Conservation (phyloP, 148 eudicot genomes). For the Rhododendron molle region DNA sequence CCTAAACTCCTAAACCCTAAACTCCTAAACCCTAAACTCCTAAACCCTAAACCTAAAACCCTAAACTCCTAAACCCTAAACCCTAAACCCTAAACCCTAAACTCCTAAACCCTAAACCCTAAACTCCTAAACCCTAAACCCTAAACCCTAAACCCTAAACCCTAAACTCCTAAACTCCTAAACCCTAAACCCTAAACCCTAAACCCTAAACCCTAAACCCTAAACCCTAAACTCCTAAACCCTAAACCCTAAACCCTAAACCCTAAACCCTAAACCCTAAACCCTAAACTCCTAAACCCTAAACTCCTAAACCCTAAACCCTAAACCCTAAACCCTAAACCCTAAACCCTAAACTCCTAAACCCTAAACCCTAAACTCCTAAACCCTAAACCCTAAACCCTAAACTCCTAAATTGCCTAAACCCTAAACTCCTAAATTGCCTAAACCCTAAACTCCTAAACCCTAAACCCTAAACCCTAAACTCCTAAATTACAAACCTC, state of each 20-base stretch:
- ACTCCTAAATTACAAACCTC: background rate
- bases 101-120: background rate
- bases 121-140: background rate
- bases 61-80: background rate
- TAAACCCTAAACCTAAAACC: background rate
- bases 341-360: background rate
- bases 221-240: background rate
- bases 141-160: background rate
- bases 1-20: background rate
- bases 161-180: background rate
- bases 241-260: no score
- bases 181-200: background rate
- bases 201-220: background rate
- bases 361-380: background rate
- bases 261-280: background rate
- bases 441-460: no score
- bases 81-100: background rate
- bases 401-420: no score
- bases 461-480: background rate
- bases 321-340: background rate
- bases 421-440: no score
- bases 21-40: background rate
- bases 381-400: background rate
- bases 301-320: no score
- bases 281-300: no score